phyloP scores from a whole-genome alignment of 768 basidiomycete genomes.

The Inosperma sp. region DNA sequence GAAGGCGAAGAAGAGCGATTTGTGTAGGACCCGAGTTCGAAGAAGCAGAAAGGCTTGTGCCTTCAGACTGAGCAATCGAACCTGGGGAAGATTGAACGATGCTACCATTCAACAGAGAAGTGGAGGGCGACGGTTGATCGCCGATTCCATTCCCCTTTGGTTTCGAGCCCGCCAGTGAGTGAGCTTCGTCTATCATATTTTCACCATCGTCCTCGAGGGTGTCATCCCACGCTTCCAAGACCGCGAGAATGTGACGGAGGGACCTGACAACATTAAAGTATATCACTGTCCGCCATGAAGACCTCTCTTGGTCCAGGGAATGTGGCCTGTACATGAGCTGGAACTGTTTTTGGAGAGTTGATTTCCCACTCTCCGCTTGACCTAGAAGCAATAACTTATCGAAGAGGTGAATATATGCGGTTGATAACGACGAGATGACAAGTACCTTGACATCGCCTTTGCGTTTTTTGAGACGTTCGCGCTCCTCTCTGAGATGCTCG shows the following conservation, averaged over 20 bases:
- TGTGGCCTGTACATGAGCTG: slow-evolving; percentile 77
- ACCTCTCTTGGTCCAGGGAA: slow-evolving; percentile 62
- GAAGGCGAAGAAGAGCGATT: slow-evolving; percentile 53
- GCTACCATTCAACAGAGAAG: slow-evolving; percentile 30
- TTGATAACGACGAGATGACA: slow-evolving; percentile 9
- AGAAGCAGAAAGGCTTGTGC: slow-evolving; percentile 24
- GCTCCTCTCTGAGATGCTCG: slow-evolving; percentile 69
- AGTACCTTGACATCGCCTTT: slow-evolving; percentile 71
- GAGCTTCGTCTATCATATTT: slow-evolving; percentile 26
- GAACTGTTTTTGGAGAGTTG: slow-evolving; percentile 73
- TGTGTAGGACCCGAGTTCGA: slow-evolving; percentile 31
- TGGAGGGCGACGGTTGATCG: slow-evolving; percentile 39
- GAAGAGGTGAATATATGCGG: slow-evolving; percentile 36
- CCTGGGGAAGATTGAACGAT: slow-evolving; percentile 22
- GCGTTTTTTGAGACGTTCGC: slow-evolving; percentile 56
- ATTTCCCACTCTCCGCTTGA: slow-evolving; percentile 76
- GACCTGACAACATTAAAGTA: slow-evolving; percentile 75
- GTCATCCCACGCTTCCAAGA: slow-evolving; percentile 60
- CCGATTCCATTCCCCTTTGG: slow-evolving; percentile 30
- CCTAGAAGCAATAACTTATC: slow-evolving; percentile 65
- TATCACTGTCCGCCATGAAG: slow-evolving; percentile 69
- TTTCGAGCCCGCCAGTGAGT: slow-evolving; percentile 24
- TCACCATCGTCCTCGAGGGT: slow-evolving; percentile 41
- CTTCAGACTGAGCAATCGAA: slow-evolving; percentile 26
- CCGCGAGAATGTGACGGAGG: slow-evolving; percentile 62